A percentile compares a stretch with the other conserved stretches of the same genome.
These are phyloP conservation scores for Verticillium nonalfalfae DNA, from an alignment of 2,329 filamentous ascomycete species.

Conservation along the genomic window DNA sequence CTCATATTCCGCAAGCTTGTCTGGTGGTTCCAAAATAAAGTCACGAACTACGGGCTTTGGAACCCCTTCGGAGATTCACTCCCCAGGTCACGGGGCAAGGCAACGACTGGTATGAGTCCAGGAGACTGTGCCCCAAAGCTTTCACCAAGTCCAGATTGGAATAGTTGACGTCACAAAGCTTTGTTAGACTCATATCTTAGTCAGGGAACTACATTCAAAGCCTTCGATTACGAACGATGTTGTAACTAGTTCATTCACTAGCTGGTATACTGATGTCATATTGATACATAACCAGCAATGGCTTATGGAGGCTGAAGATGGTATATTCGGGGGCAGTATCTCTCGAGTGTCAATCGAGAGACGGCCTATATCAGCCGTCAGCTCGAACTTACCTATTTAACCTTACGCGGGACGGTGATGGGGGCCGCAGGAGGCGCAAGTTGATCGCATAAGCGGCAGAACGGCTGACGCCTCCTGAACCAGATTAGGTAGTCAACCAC, in stretches of 20 bases:
- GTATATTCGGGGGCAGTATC: not conserved
- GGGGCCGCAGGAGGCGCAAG: not conserved
- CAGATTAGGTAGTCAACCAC: not conserved
- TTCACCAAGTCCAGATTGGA: not conserved
- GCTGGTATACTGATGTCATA: not conserved
- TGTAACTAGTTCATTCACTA: not conserved
- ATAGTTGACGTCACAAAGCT: not conserved
- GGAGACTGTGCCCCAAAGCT: not conserved
- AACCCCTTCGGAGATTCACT: no score
- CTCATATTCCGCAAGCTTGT: no score
- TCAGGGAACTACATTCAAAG: not conserved
- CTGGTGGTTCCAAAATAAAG: no score
- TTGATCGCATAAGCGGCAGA: not conserved
- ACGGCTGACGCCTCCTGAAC: not conserved
- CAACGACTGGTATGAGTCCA: not conserved
- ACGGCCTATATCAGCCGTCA: not conserved
- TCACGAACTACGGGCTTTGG: no score
- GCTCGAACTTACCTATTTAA: not conserved
- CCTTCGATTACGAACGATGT: not conserved
- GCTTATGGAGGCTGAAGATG: not conserved
- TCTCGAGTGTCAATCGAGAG: no score
- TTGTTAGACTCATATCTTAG: not conserved
- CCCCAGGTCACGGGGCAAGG: not conserved
- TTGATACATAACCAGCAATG: not conserved
- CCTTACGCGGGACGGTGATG: not conserved